Evolutionary conservation across 352 stramenopile genomes (phyloP).

Genomic region (Chrysophaeum taylorii): DNA sequence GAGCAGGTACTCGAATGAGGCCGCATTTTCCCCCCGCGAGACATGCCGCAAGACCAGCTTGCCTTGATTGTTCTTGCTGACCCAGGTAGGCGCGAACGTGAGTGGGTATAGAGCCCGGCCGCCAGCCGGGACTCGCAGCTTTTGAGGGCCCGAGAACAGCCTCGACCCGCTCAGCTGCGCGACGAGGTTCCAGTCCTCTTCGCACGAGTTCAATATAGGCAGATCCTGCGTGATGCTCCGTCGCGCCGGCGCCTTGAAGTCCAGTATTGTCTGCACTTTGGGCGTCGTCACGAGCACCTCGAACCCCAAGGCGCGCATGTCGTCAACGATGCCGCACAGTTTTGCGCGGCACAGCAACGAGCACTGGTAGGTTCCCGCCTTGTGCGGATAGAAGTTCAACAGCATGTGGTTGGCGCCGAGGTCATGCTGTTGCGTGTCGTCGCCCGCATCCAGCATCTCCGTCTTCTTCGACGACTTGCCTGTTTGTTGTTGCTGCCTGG

Average conservation of each 20-base stretch:
- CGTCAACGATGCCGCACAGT: slow-evolving; percentile 40
- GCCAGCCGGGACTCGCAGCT: slow-evolving; percentile 57
- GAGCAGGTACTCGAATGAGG: slow-evolving; percentile 74
- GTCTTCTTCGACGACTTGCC: slow-evolving; percentile 10
- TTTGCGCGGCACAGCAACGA: slow-evolving; percentile 20
- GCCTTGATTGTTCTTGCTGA: slow-evolving; percentile 49
- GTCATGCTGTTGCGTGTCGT: background rate
- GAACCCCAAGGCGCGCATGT: slow-evolving; percentile 67
- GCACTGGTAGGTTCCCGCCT: slow-evolving; percentile 37
- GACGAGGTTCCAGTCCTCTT: slow-evolving; percentile 63
- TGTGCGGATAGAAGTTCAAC: slow-evolving; percentile 36
- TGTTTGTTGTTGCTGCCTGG: no score
- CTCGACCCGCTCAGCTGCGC: slow-evolving; percentile 43
- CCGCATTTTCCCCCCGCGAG: no score
- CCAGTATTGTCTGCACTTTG: slow-evolving; percentile 63
- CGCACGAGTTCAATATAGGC: slow-evolving; percentile 69
- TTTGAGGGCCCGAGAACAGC: slow-evolving; percentile 53
- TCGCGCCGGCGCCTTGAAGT: slow-evolving; percentile 68
- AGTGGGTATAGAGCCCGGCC: slow-evolving; percentile 58
- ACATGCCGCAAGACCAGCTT: slow-evolving; percentile 56
- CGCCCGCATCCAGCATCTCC: slow-evolving; percentile 8
- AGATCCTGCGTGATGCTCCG: slow-evolving; percentile 74
- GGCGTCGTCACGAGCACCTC: slow-evolving; percentile 67
- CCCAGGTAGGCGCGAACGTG: slow-evolving; percentile 64
- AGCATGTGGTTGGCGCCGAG: slow-evolving; percentile 16